Base-by-base conservation (phyloP, 1,284 basidiomycete species). In the Leccinum pachyderme region DNA sequence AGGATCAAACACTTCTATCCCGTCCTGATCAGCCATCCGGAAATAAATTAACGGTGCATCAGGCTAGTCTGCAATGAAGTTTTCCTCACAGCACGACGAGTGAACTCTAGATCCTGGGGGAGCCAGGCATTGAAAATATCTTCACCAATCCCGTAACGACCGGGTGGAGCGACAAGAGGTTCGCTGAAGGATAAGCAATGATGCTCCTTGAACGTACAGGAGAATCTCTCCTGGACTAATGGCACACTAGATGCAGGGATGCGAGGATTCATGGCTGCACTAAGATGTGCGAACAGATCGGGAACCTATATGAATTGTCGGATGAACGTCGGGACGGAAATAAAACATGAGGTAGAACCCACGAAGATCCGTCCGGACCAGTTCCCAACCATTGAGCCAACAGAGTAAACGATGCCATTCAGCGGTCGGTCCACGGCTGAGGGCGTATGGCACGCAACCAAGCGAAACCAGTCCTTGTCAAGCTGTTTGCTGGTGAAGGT, bases 51-150 rank as follows among this genome's bases (percentile, higher is more conserved):
- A 45, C 48, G 45, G 43, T 49, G 33, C 22, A 56, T 13, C 32
- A 52, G 15, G 43, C n/a, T 29, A 47, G 25, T 31, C 45, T 7
- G 33, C n/a, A 39, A 52, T 33, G 39, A 24, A 24, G n/a, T 13
- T 39, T 39, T 37, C 61, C 74, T 57, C 52, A 79, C 79, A 51
- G 71, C 57, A 28, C 61, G 58, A 41, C 70, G 66, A 31, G 59
- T 65, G 52, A 79, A 59, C 8, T 56, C 61, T 41, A 69, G 39
- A 33, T 72, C 66, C 56, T 59, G 63, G 35, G 79, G 78, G 27
- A 79, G 55, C 77, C 77, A 81, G 15, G 75, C 78, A 54, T 76
- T 78, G 37, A 78, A 67, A 47, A 79, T 58, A 53, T 73, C 63
- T 61, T 81, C 75, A 22, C 76, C 75, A 9, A 69, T 65, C 33